Percentiles rank a stretch among this genome's conserved stretches.
phyloP scores from a whole-genome alignment of 192 early-diverging fungal genomes.

The Glomus cerebriforme region DNA sequence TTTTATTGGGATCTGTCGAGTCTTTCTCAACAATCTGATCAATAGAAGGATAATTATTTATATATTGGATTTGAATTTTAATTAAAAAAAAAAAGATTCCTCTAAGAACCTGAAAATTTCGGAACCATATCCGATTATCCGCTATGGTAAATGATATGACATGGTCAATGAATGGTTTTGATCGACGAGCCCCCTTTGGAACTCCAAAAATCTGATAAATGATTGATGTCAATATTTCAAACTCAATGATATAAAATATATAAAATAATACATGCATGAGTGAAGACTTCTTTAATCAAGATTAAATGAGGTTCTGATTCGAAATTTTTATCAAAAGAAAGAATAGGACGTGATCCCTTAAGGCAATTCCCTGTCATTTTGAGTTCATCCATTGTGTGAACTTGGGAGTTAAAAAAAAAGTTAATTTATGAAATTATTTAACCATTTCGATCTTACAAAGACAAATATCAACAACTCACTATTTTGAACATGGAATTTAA shows the following conservation, averaged over 20 bases:
- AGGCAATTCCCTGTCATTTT: conserved; percentile 98
- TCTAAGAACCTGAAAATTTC: conserved; percentile 84
- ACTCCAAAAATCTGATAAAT: conserved; percentile 75
- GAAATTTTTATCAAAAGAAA: conserved; percentile 95
- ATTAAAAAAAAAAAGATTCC: background rate
- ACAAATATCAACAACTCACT: conserved; percentile 47
- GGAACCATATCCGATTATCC: conserved; percentile 91
- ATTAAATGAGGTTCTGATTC: conserved; percentile 81
- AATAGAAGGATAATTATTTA: background rate
- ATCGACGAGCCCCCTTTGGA: conserved; percentile 81
- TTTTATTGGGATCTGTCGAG: conserved; percentile 16
- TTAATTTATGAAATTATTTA: background rate
- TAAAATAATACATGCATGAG: conserved; percentile 40
- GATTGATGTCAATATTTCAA: background rate
- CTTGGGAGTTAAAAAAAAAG: conserved; percentile 37
- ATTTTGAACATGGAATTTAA: conserved; percentile 95
- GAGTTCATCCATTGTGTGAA: conserved; percentile 99
- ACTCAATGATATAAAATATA: background rate
- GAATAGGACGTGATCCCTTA: conserved; percentile 92
- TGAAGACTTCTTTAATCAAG: conserved; percentile 93
- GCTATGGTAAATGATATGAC: conserved; percentile 86
- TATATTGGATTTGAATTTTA: background rate
- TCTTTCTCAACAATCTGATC: conserved; percentile 72
- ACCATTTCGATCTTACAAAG: background rate
- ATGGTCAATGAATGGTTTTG: conserved; percentile 98